Percentiles rank a stretch among this genome's conserved stretches.
Evolutionary conservation across 2,329 filamentous ascomycete genomes (phyloP).

Genomic region (Calonectria montana): DNA sequence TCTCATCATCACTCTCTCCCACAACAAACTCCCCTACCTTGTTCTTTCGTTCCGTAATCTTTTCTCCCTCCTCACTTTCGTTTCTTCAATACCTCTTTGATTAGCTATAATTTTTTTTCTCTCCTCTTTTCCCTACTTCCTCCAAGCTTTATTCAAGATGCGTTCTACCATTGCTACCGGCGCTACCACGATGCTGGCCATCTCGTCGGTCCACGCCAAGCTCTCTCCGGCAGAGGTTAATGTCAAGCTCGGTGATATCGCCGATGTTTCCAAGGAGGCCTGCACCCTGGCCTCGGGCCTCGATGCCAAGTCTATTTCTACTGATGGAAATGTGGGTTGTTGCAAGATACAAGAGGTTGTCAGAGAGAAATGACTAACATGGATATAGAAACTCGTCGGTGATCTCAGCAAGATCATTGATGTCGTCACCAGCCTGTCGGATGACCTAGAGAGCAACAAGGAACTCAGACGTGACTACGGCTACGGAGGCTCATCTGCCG

Average conservation of each 20-base stretch:
- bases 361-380: background rate
- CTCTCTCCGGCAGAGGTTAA: constrained; percentile 9
- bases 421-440: background rate
- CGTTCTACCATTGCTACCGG: constrained; percentile 5
- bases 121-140: background rate
- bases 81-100: background rate
- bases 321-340: background rate
- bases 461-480: constrained; percentile 1
- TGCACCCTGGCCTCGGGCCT: background rate
- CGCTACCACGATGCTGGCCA: constrained; percentile 3
- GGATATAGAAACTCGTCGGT: background rate
- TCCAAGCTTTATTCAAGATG: background rate
- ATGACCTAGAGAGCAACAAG: background rate
- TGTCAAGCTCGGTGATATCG: constrained; percentile 1
- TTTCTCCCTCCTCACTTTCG: background rate
- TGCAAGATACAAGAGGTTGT: background rate
- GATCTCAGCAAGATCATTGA: constrained; percentile 1
- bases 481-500: background rate
- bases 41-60: background rate
- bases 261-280: background rate
- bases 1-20: background rate
- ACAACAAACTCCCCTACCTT: background rate
- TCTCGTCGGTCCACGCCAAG: constrained; percentile 5
- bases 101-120: background rate
- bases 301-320: background rate